These are phyloP conservation scores for Podila epigama DNA, from an alignment of 192 early-diverging fungal genomes.

Conservation along the genomic window DNA sequence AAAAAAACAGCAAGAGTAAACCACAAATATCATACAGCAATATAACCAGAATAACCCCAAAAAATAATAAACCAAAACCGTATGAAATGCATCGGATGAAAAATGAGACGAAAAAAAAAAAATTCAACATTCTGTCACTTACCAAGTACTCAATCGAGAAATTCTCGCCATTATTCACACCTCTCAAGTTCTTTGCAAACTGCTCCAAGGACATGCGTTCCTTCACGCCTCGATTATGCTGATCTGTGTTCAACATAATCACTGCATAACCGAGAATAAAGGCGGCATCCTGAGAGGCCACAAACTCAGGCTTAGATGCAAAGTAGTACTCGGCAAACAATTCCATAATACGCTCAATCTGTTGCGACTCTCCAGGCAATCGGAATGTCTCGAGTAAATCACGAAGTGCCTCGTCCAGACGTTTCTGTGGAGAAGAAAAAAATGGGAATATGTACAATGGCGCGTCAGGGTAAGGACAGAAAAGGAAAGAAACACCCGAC, in stretches of 20 bases:
- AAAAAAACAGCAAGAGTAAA: no score
- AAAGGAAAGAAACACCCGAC: no score
- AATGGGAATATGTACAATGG: no score
- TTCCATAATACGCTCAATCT: slow-evolving; percentile 95
- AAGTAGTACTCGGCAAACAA: slow-evolving; percentile 88
- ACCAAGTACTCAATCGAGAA: slow-evolving; percentile 85
- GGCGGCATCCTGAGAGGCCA: slow-evolving; percentile 82
- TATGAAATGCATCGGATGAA: neutral
- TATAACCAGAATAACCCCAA: no score
- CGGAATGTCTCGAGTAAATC: slow-evolving; percentile 92
- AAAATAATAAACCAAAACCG: slow-evolving; percentile 8
- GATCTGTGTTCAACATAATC: slow-evolving; percentile 99
- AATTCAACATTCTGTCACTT: no score
- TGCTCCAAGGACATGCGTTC: slow-evolving; percentile 90
- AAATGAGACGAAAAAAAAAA: neutral
- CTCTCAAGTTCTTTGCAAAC: slow-evolving; percentile 88
- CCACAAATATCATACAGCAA: no score
- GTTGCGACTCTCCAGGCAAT: slow-evolving; percentile 97
- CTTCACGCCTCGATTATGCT: slow-evolving; percentile 93
- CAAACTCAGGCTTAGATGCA: slow-evolving; percentile 64
- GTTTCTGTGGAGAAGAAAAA: slow-evolving; percentile 64
- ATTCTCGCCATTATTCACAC: slow-evolving; percentile 86
- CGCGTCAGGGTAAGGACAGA: no score
- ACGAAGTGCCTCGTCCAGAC: slow-evolving; percentile 95
- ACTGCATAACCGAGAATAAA: slow-evolving; percentile 93